phyloP scores from a whole-genome alignment of 331 rosid genomes.

The Pyracantha coccinea region DNA sequence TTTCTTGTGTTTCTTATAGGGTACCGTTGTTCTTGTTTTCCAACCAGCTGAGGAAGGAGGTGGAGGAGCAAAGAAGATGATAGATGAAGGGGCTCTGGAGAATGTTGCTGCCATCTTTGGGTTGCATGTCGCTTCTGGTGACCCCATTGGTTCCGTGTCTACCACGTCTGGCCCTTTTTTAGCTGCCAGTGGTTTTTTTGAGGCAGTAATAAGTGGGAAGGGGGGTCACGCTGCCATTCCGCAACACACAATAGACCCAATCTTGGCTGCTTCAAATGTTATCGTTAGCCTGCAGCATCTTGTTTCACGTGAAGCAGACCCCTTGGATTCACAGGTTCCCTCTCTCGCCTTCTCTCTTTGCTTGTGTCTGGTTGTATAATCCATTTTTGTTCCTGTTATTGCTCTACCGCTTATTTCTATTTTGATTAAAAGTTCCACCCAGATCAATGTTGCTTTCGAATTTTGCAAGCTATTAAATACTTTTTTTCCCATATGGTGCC shows the following conservation, averaged over 20 bases:
- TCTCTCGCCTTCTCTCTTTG: neutral
- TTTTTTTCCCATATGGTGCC: neutral
- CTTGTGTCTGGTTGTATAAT: neutral
- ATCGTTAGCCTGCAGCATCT: constrained; percentile 72
- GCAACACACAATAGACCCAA: constrained; percentile 68
- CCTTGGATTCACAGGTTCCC: constrained; percentile 69
- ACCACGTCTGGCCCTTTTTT: constrained; percentile 50
- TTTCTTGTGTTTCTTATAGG: constrained; percentile 28
- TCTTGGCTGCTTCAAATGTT: constrained; percentile 66
- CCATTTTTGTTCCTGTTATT: neutral
- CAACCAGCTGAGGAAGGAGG: constrained; percentile 88
- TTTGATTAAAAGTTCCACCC: neutral
- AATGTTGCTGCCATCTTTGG: constrained; percentile 63
- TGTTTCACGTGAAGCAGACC: constrained; percentile 77
- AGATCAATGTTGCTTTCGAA: neutral
- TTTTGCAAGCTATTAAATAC: neutral
- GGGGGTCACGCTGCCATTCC: constrained; percentile 91
- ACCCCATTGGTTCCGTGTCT: constrained; percentile 45
- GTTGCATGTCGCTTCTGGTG: constrained; percentile 22
- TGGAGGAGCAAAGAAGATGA: constrained; percentile 57
- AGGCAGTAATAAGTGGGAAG: constrained; percentile 63
- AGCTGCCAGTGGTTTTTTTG: constrained; percentile 63
- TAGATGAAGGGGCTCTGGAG: constrained; percentile 47
- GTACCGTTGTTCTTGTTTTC: constrained; percentile 70
- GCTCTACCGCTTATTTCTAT: neutral